Conservation (phyloP, 2,329 filamentous ascomycete genomes). For the Cordyceps sp. region DNA sequence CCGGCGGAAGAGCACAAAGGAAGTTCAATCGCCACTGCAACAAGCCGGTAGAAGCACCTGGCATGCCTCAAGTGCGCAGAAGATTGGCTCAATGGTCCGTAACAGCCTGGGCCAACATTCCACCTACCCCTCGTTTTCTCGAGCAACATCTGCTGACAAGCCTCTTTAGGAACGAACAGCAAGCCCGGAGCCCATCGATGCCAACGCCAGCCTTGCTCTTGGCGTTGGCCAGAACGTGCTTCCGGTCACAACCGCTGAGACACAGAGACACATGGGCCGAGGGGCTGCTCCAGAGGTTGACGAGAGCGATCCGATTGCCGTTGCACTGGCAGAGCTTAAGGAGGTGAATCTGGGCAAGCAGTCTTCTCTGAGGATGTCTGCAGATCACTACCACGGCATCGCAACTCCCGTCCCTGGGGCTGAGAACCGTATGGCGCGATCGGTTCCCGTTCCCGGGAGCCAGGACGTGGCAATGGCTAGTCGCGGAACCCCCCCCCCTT, state of each 20-base stretch:
- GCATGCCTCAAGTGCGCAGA: slow-evolving; percentile 22
- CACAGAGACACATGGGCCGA: slow-evolving; percentile 19
- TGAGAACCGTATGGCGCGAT: slow-evolving; percentile 22
- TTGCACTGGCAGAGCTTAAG: slow-evolving; percentile 84
- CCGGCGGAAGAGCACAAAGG: slow-evolving; percentile 77
- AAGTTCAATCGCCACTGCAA: slow-evolving; percentile 24
- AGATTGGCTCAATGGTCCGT: slow-evolving; percentile 1
- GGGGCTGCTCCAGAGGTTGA: slow-evolving; percentile 27
- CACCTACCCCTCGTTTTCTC: no score
- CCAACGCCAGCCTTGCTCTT: slow-evolving; percentile 78
- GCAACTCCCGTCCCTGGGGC: slow-evolving; percentile 55
- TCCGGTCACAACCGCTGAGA: slow-evolving; percentile 68
- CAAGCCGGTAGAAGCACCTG: slow-evolving; percentile 40
- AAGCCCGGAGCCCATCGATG: slow-evolving; percentile 78
- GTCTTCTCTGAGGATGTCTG: slow-evolving; percentile 70
- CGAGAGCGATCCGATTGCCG: slow-evolving; percentile 74
- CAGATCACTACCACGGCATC: slow-evolving; percentile 89
- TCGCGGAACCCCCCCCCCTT: slow-evolving; percentile 69
- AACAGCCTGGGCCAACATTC: neutral
- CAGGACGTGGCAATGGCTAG: slow-evolving; percentile 34
- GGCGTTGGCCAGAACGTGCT: slow-evolving; percentile 96
- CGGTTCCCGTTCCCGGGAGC: slow-evolving; percentile 40
- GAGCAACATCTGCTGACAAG: neutral
- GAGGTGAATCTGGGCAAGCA: slow-evolving; percentile 63
- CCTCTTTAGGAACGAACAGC: slow-evolving; percentile 22